phyloP scores from a whole-genome alignment of 2,329 filamentous ascomycete species.

The Coniochaeta ligniaria region DNA sequence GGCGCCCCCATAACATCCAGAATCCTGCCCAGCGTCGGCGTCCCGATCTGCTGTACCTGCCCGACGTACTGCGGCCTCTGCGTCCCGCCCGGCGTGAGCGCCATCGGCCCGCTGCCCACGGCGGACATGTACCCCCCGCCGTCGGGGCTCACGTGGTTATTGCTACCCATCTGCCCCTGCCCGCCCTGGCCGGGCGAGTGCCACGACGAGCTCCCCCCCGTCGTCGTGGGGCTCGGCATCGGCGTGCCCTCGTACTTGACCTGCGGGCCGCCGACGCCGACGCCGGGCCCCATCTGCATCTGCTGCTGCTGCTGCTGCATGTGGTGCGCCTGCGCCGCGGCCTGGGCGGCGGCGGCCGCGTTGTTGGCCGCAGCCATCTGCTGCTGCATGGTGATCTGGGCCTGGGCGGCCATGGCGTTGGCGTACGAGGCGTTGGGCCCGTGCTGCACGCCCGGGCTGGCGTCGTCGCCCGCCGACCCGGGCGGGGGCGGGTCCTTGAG shows the following conservation, averaged over 20 bases:
- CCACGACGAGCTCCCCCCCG: conserved; percentile 39
- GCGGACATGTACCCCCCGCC: conserved; percentile 32
- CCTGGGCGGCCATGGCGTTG: background rate
- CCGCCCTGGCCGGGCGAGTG: conserved; percentile 45
- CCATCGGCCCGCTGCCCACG: conserved; percentile 33
- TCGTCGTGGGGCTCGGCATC: conserved; percentile 45
- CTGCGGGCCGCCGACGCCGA: conserved; percentile 20
- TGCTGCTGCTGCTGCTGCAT: conserved; percentile 17
- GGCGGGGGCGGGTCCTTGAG: conserved; percentile 55
- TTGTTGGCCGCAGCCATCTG: conserved; percentile 10
- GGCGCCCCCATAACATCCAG: conserved; percentile 19
- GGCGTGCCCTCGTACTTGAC: conserved; percentile 49
- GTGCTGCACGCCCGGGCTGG: conserved; percentile 19
- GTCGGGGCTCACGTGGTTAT: conserved; percentile 42
- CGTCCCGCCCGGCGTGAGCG: conserved; percentile 28
- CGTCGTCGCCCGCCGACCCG: conserved; percentile 24
- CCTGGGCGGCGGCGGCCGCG: conserved; percentile 7
- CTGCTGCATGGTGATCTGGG: conserved; percentile 8
- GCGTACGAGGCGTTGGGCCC: conserved; percentile 2
- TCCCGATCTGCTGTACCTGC: conserved; percentile 21
- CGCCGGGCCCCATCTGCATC: conserved; percentile 19
- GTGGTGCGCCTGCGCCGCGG: background rate
- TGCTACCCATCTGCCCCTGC: too few relatives aligned
- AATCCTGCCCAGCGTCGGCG: conserved; percentile 23
- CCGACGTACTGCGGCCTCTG: conserved; percentile 31